Percentiles rank a stretch among this genome's conserved stretches.
Evolutionary conservation across 2,329 filamentous ascomycete genomes (phyloP).

Genomic region (Claviceps lovelessii): DNA sequence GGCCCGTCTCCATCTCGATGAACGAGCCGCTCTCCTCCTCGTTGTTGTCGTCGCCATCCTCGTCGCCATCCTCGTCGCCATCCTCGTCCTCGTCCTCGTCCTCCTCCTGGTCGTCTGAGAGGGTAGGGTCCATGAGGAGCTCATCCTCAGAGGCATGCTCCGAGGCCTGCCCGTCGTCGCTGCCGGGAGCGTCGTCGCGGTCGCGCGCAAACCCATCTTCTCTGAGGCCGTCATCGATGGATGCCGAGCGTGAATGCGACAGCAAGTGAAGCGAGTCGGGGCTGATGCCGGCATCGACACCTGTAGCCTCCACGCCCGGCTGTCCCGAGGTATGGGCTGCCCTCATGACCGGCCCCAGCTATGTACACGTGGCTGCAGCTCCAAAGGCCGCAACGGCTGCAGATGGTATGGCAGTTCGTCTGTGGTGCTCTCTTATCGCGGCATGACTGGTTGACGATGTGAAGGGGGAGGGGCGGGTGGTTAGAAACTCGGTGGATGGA

Average conservation of each 20-base stretch:
- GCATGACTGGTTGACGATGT: not conserved
- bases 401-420: not conserved
- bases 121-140: conserved; percentile 40
- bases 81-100: conserved; percentile 6
- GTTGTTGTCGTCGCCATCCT: not conserved
- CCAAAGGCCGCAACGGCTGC: not conserved
- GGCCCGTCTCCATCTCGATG: conserved; percentile 6
- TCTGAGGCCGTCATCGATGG: conserved; percentile 12
- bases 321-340: not conserved
- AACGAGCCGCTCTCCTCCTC: conserved; percentile 3
- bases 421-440: not conserved
- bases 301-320: conserved; percentile 10
- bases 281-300: conserved; percentile 8
- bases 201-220: conserved; percentile 27
- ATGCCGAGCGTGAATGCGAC: conserved; percentile 13
- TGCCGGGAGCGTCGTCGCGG: conserved; percentile 28
- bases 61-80: conserved; percentile 6
- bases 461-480: not conserved
- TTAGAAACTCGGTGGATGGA: too few relatives aligned
- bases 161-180: conserved; percentile 31
- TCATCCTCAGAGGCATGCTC: conserved; percentile 29
- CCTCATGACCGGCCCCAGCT: not conserved
- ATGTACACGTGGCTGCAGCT: not conserved
- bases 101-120: conserved; percentile 28
- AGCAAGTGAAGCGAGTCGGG: conserved; percentile 15